A percentile compares a stretch with the other conserved stretches of the same genome.
These are phyloP conservation scores for Ophiostoma angusticollis DNA, from an alignment of 2,329 filamentous ascomycete species.

Conservation along the genomic window DNA sequence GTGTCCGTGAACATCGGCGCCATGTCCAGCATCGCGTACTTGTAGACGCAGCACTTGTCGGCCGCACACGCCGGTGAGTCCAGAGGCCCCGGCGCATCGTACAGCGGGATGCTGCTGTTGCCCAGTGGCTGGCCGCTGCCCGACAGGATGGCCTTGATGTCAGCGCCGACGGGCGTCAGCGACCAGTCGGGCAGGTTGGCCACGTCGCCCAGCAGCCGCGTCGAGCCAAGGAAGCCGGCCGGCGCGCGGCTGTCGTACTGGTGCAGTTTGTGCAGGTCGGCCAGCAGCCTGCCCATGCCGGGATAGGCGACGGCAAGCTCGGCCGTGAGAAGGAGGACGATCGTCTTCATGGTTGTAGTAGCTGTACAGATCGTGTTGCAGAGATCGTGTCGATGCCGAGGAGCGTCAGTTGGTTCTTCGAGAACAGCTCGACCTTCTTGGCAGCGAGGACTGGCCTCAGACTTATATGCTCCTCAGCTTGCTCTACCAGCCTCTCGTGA, in stretches of 20 bases:
- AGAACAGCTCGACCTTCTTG: too few species aligned
- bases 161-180: conserved; percentile 23
- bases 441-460: too few species aligned
- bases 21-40: conserved; percentile 24
- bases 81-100: conserved; percentile 14
- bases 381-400: too few species aligned
- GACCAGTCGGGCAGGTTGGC: conserved; percentile 18
- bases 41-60: conserved; percentile 25
- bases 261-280: conserved; percentile 3
- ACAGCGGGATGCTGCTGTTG: conserved; percentile 11
- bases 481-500: too few species aligned
- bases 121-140: conserved; percentile 15
- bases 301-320: conserved; percentile 8
- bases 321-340: background rate
- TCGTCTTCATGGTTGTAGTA: background rate
- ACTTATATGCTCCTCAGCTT: too few species aligned
- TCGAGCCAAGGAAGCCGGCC: conserved; percentile 25
- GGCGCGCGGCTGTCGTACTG: conserved; percentile 9
- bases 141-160: conserved; percentile 27
- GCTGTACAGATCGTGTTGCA: too few species aligned
- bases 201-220: conserved; percentile 29
- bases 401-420: background rate
- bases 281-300: conserved; percentile 16
- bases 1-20: conserved; percentile 20
- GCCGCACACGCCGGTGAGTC: conserved; percentile 17